Evolutionary conservation across 176 grass and related monocot species (phyloP), one percentile per base, ranked within the genome.

Genomic region (Aegilops tauschii): DNA sequence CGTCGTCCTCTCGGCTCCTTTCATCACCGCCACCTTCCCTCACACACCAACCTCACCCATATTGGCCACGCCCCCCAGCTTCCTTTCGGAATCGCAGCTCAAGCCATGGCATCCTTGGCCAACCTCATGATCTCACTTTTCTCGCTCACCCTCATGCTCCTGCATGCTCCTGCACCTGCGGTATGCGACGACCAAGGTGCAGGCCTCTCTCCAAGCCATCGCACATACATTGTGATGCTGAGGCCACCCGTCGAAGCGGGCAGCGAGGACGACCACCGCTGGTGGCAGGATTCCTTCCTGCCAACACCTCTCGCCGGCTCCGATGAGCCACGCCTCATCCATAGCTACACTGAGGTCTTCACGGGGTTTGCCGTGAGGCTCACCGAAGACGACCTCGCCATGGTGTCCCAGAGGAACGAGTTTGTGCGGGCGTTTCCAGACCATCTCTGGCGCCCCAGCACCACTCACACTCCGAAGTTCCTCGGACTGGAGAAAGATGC

Each of bases 381-480:
- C 67, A 88, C 85, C 12, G 40, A 35, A 20, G 14, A 1, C 5
- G 86, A 92, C 34, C 61, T 95, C 25, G 82, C 37, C 18, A 35
- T 31, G 21, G 70, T 92, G 50, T 90, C 90, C 29, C 18, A 21
- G 32, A 81, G 10, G 68, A 39, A 47, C 2, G 87, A 87, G 32
- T 95, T 95, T 66, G 31, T 95, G 45, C 71, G 68, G 10, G 90
- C 88, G 50, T 81, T 88, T 75, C 72, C 69, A 14, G 87, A 90
- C 36, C 45, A 73, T 39, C 32, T 30, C 16, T 40, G 88, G 47
- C 58, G 7, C 5, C 87, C 86, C 52, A 27, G 64, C 67, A 95
- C 93, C 9, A 95, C 93, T 0, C 90, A 74, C 79, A 86, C 89
- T 4, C 86, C 86, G 8, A 61, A 49, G 9, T 92, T 92, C 76